phyloP scores from a whole-genome alignment of 345 rosid genomes.

The Euclidium syriacum region DNA sequence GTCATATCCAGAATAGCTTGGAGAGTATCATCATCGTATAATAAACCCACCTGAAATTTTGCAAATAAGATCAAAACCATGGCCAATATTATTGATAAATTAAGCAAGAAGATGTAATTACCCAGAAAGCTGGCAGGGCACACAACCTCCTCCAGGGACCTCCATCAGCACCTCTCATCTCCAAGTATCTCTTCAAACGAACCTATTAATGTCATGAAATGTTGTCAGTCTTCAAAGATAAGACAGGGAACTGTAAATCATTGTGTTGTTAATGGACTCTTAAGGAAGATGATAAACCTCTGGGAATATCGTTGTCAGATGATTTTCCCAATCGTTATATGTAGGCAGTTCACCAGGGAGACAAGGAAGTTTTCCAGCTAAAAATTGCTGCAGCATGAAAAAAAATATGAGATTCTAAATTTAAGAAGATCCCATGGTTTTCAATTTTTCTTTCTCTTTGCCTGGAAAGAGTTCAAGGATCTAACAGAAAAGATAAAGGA shows the following conservation, averaged over 20 bases:
- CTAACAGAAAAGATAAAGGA: conserved; percentile 31
- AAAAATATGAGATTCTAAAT: neutral
- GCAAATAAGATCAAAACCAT: conserved; percentile 17
- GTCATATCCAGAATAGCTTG: conserved; percentile 69
- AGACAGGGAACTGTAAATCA: conserved; percentile 5
- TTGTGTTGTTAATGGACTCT: neutral
- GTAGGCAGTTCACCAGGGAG: conserved; percentile 92
- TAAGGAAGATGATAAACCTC: conserved; percentile 50
- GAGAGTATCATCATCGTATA: conserved; percentile 81
- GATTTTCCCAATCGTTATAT: conserved; percentile 97
- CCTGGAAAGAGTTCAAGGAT: neutral
- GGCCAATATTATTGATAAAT: neutral
- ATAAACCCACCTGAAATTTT: conserved; percentile 73
- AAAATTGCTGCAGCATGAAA: conserved; percentile 62
- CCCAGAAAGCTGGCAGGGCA: conserved; percentile 99
- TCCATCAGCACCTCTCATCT: conserved; percentile 99
- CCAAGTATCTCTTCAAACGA: conserved; percentile 93
- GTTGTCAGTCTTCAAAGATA: conserved; percentile 5
- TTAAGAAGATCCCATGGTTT: neutral
- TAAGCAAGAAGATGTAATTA: conserved; percentile 28
- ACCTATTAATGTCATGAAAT: conserved; percentile 46
- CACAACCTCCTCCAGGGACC: conserved; percentile 98
- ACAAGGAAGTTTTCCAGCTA: conserved; percentile 92
- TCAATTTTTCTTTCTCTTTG: neutral
- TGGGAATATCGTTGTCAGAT: conserved; percentile 93